Evolutionary conservation across 805 yeast species (phyloP), one percentile per base, ranked within the genome.

Genomic region (Saturnispora quitensis): DNA sequence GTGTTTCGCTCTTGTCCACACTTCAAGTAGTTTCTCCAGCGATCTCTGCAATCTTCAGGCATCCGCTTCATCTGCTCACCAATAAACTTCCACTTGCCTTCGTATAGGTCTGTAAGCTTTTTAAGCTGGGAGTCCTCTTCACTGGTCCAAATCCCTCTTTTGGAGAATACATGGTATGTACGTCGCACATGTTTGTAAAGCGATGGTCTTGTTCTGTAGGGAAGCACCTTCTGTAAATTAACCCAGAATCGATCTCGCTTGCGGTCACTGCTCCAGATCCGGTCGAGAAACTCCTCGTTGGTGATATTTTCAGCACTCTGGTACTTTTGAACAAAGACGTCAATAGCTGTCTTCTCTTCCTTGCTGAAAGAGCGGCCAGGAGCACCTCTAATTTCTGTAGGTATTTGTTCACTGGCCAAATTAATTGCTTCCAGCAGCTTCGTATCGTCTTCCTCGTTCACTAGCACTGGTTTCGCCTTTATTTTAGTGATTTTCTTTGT

Each of bases 21-120:
- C 66, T 90, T 90, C 56, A 90, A 86, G 64, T 90, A 91, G 65
- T 91, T 91, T 67, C 98, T 76, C 96, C 96, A 91, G 60, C 98
- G 75, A 66, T 91, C 98, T 59, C 98, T 77, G 67, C 97, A 90
- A 68, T 91, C 98, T 63, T 91, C 98, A 0, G 98, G 97, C 98
- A 91, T 91, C 61, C 98, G 74, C 13, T 86, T 88, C 79, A 91
- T 73, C 7, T 73, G 71, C 50, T 76, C 76, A 7, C 97, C 97
- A 54, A 91, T 86, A 40, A 74, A 73, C 58, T 88, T 88, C 98
- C 98, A 91, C 62, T 86, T 89, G 17, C 93, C 89, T 53, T 82
- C 88, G 58, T 80, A 77, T 25, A 81, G 80, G 9, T 75, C 66
- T 10, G 87, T 86, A 48, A 87, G 69, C 50, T 74, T 75, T 1